Percentiles rank a stretch among this genome's conserved stretches.
Conservation (phyloP, 2,329 filamentous ascomycete species). For the Penicillium sp. region DNA sequence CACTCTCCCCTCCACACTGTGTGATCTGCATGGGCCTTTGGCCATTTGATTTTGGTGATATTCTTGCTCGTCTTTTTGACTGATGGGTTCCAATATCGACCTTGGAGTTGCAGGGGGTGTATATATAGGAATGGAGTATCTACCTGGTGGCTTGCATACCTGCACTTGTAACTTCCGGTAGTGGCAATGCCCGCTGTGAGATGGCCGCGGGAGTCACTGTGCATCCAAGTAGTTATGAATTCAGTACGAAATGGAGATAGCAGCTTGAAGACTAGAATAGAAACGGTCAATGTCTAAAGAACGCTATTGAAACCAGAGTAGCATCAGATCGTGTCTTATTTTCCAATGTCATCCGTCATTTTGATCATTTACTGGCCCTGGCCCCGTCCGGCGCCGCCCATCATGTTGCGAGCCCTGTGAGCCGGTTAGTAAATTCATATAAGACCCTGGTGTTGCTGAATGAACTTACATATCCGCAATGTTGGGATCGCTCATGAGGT, state of each 20-base stretch:
- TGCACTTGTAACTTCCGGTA: neutral
- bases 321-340: slow-evolving; percentile 20
- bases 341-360: slow-evolving; percentile 16
- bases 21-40: slow-evolving; percentile 17
- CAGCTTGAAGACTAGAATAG: neutral
- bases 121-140: slow-evolving; percentile 15
- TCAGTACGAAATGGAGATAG: neutral
- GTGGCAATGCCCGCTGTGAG: too few relatives aligned
- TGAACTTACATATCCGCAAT: slow-evolving; percentile 84
- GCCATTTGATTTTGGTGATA: slow-evolving; percentile 2
- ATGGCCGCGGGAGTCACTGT: too few relatives aligned
- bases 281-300: slow-evolving; percentile 15
- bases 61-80: slow-evolving; percentile 4
- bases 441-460: neutral
- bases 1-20: slow-evolving; percentile 31
- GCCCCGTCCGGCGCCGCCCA: slow-evolving; percentile 52
- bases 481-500: slow-evolving; percentile 85
- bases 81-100: neutral
- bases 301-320: slow-evolving; percentile 18
- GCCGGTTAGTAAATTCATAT: slow-evolving; percentile 1
- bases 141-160: neutral
- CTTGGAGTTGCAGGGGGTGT: slow-evolving; percentile 12
- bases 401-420: slow-evolving; percentile 61
- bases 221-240: neutral
- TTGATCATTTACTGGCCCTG: slow-evolving; percentile 15